A percentile compares a stretch with the other conserved stretches of the same genome.
These are phyloP conservation scores for Stenocarpella maydis DNA, from an alignment of 2,329 filamentous ascomycete genomes.

Conservation along the genomic window DNA sequence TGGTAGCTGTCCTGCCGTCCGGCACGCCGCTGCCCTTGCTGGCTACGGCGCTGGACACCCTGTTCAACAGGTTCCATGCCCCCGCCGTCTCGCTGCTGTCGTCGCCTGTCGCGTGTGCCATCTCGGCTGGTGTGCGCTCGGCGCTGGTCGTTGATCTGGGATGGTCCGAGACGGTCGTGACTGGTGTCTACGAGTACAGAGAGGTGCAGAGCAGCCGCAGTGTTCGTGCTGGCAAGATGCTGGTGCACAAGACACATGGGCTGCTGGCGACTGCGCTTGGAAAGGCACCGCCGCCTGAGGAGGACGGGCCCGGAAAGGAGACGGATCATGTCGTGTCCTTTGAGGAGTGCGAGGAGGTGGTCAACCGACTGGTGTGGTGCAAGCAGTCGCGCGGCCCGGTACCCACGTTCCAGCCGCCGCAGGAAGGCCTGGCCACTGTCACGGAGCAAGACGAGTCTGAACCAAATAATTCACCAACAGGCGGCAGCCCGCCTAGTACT, in stretches of 20 bases:
- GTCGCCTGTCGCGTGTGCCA: conserved; percentile 74
- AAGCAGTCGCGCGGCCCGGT: conserved; percentile 45
- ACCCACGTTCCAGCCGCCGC: conserved; percentile 20
- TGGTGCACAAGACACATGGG: conserved; percentile 75
- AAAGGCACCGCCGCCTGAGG: conserved; percentile 34
- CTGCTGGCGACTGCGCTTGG: conserved; percentile 60
- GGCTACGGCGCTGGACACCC: conserved; percentile 75
- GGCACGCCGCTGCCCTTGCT: conserved; percentile 80
- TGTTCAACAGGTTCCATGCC: conserved; percentile 83
- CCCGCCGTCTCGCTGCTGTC: conserved; percentile 85
- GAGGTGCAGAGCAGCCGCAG: conserved; percentile 77
- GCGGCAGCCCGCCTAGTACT: conserved; percentile 42
- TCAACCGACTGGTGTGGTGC: conserved; percentile 82
- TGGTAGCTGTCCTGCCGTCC: conserved; percentile 80
- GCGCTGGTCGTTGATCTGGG: conserved; percentile 89
- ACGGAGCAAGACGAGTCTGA: conserved; percentile 65
- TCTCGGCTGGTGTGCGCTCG: conserved; percentile 85
- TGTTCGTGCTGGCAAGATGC: conserved; percentile 75
- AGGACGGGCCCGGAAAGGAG: conserved; percentile 41
- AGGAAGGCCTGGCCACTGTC: conserved; percentile 58
- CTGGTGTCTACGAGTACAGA: conserved; percentile 88
- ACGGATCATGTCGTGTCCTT: conserved; percentile 64
- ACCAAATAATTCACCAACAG: conserved; percentile 36
- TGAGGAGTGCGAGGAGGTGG: conserved; percentile 82
- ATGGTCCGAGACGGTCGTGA: conserved; percentile 89